phyloP scores from a whole-genome alignment of 371 early-diverging fungal species.

The Blakeslea trispora region DNA sequence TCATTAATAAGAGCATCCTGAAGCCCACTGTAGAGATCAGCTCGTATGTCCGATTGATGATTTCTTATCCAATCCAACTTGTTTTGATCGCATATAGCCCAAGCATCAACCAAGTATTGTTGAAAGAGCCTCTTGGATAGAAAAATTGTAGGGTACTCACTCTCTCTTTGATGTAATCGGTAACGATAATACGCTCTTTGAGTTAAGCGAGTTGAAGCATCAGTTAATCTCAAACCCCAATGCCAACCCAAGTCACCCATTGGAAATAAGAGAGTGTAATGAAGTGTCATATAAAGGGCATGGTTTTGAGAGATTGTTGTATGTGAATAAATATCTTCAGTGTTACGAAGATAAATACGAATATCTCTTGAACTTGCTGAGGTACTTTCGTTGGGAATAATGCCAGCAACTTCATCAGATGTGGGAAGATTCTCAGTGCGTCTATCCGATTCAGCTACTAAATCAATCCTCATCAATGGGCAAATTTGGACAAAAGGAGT shows the following conservation, averaged over 20 bases:
- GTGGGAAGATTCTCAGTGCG: slow-evolving; percentile 1
- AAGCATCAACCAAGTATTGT: slow-evolving; percentile 12
- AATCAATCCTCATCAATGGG: not conserved
- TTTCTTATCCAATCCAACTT: slow-evolving; percentile 1
- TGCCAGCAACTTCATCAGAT: not conserved
- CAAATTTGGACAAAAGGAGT: not conserved
- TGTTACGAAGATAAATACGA: no score
- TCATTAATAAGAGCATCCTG: slow-evolving; percentile 1
- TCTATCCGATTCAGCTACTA: not conserved
- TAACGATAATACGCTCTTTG: slow-evolving; percentile 7
- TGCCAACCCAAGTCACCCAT: not conserved
- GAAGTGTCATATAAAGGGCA: slow-evolving; percentile 4
- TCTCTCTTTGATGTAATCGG: not conserved
- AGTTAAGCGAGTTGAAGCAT: not conserved
- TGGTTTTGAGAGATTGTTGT: not conserved
- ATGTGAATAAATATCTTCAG: not conserved
- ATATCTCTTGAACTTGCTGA: not conserved
- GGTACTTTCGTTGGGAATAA: not conserved
- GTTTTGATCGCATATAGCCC: slow-evolving; percentile 10
- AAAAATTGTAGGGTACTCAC: not conserved
- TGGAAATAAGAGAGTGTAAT: slow-evolving; percentile 4
- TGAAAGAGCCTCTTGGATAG: slow-evolving; percentile 5
- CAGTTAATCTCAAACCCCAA: not conserved
- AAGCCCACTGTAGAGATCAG: slow-evolving; percentile 7
- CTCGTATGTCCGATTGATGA: not conserved